Base-by-base conservation (phyloP, 2,329 filamentous ascomycete genomes). In the Zymoseptoria ardabiliae region DNA sequence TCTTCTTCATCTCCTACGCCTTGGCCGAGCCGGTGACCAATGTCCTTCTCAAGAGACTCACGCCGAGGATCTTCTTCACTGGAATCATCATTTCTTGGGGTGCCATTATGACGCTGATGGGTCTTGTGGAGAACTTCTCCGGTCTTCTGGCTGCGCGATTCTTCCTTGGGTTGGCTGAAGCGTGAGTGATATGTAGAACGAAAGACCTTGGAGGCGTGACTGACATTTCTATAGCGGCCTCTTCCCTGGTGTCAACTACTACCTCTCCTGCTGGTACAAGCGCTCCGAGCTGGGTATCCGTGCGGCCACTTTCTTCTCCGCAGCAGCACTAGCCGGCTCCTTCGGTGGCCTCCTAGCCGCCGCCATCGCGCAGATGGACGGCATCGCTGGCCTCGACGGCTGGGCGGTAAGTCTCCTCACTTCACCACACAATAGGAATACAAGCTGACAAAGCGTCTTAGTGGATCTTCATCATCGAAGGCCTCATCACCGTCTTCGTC, bases 1-100 rank as follows among this genome's bases (percentile, higher is more conserved):
- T 96, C 67, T 96, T 96, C 77, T 96, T 96, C 76, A 81, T 95
- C 56, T 91, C 88, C 1, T 96, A 96, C 72, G 82, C 89, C 1
- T 74, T 91, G 28, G 91, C 90, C 62, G 90, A 94, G 72, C 85
- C 86, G 0, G 67, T 91, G 53, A 91, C 89, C 61, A 94, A 95
- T 71, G 78, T 94, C 52, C 74, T 95, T 23, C 83, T 95, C 58
- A 95, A 94, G 75, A 81, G 80, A 19, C 75, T 90, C 62, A 82
- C 84, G 0, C 91, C 91, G 0, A 89, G 87, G 50, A 75, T 92
- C 60, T 96, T 95, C 63, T 64, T 69, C 55, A 89, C 91, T 1
- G 77, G 82, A 21, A 95, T 94, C 67, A 94, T 96, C 87, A 80
- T 82, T 66, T 78, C 82, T 2, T 84, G 87, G 88, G 88, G 88